Evolutionary conservation across 2,329 filamentous ascomycete genomes (phyloP).

Genomic region (Diplodia intermedia): DNA sequence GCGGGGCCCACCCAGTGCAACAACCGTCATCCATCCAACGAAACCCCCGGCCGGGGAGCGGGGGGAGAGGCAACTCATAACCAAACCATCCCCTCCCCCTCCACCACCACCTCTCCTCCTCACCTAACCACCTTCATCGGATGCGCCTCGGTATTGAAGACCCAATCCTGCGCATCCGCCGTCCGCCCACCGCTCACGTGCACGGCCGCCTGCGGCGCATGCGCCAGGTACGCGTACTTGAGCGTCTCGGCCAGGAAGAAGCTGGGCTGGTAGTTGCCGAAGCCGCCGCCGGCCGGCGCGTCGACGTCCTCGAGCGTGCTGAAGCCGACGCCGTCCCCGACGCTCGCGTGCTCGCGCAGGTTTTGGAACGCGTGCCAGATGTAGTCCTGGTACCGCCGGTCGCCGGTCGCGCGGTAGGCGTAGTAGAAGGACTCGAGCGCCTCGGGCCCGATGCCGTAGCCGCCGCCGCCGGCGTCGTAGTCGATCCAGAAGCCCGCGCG

Average conservation of each 20-base stretch:
- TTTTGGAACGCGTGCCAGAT: slow-evolving; percentile 78
- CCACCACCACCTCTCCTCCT: no score
- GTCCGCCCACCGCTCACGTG: slow-evolving; percentile 57
- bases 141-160: slow-evolving; percentile 72
- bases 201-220: slow-evolving; percentile 54
- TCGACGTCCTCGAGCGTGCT: slow-evolving; percentile 72
- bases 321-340: slow-evolving; percentile 68
- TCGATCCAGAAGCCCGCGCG: slow-evolving; percentile 75
- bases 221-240: slow-evolving; percentile 82
- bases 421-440: slow-evolving; percentile 88
- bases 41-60: no score
- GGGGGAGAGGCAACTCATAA: background rate
- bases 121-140: slow-evolving; percentile 56
- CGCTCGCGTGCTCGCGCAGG: slow-evolving; percentile 69
- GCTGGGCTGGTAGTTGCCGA: slow-evolving; percentile 77
- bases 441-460: slow-evolving; percentile 78
- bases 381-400: slow-evolving; percentile 80
- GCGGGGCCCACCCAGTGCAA: no score
- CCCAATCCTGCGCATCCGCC: slow-evolving; percentile 59
- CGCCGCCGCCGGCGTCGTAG: no score
- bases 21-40: no score
- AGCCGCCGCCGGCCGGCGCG: slow-evolving; percentile 63
- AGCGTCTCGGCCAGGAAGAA: slow-evolving; percentile 89
- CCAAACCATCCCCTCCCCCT: no score
- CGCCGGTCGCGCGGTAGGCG: slow-evolving; percentile 79